Percentiles rank a stretch among this genome's conserved stretches.
phyloP scores from a whole-genome alignment of 805 yeast genomes.

The Naumovozyma dairenensis region DNA sequence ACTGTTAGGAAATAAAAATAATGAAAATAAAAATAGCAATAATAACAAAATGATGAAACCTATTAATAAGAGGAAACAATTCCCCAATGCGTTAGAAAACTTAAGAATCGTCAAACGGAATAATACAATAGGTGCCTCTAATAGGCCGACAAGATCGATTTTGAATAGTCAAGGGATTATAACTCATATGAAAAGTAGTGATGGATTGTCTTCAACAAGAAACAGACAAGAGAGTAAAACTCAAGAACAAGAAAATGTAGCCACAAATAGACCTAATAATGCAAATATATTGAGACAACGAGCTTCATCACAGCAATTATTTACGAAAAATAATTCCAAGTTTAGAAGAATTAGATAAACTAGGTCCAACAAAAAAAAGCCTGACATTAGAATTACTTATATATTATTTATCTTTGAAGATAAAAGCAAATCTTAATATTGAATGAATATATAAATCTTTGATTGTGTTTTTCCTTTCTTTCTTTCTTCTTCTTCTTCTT shows the following conservation, averaged over 20 bases:
- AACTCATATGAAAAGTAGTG: slow-evolving; percentile 16
- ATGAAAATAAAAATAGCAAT: neutral
- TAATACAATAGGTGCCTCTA: slow-evolving; percentile 11
- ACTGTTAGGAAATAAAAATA: neutral
- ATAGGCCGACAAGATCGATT: slow-evolving; percentile 3
- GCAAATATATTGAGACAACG: neutral
- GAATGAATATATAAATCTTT: too few species aligned
- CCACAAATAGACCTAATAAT: neutral
- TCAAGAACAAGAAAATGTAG: neutral
- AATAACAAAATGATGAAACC: slow-evolving; percentile 9
- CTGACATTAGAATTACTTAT: too few species aligned
- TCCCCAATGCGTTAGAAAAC: slow-evolving; percentile 20
- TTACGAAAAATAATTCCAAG: neutral
- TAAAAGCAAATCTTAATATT: too few species aligned
- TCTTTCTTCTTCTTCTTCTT: too few species aligned
- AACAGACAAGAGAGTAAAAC: slow-evolving; percentile 3
- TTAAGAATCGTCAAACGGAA: slow-evolving; percentile 18
- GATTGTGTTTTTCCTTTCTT: too few species aligned
- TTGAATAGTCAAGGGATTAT: slow-evolving; percentile 14
- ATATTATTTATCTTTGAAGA: too few species aligned
- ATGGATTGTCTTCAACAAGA: too few species aligned
- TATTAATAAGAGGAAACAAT: slow-evolving; percentile 4
- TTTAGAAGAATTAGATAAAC: slow-evolving; percentile 2
- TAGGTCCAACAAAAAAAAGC: too few species aligned
- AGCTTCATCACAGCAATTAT: neutral